Evolutionary conservation across 2,329 filamentous ascomycete genomes (phyloP), one percentile per base, ranked within the genome.

Genomic region (Allantophomopsis cytisporea): DNA sequence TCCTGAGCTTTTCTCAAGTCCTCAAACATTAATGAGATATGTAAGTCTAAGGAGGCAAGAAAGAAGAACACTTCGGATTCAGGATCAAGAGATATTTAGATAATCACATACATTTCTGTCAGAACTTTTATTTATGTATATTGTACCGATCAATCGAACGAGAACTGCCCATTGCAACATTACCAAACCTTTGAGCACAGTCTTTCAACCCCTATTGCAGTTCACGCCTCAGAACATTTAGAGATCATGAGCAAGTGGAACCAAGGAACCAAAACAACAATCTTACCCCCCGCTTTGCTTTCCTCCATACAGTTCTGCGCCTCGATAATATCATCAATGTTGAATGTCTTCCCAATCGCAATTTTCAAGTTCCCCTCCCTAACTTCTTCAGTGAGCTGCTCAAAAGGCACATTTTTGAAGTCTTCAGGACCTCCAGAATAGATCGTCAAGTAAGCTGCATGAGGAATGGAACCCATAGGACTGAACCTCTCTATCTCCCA

Each of bases 231-330:
- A 4, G 7, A 20, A 4, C 7, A 20, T 20, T 7, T 4, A 20
- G 4, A 20, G 18, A 20, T 20, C 18, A 20, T 20, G 18, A 20
- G 7, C 18, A 20, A 20, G 18, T 32, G 31, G 8, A 15, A 13
- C 8, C 8, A 32, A 32, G 12, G 13, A 4, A 32, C 31, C 21
- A 58, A 31, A 10, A 67, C 54, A 3, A 67, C 63, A 37, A 66
- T 60, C 45, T 67, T 68, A 10, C 63, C 65, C 10, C 57, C 57
- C 1, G 61, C 63, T 31, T 49, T 54, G 44, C 63, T 63, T 35
- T 56, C 53, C 42, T 68, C 64, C 64, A 66, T 66, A 35, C 52
- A 50, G 15, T 51, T 47, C 53, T 68, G 64, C 2, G 63, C 65
- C 41, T 66, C 57, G 2, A 58, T 61, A 51, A 68, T 65, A 37